Percentiles rank a stretch among this genome's conserved stretches.
These are phyloP conservation scores for Aegilops bicornis DNA, from an alignment of 176 grass and related monocot genomes.

Conservation along the genomic window DNA sequence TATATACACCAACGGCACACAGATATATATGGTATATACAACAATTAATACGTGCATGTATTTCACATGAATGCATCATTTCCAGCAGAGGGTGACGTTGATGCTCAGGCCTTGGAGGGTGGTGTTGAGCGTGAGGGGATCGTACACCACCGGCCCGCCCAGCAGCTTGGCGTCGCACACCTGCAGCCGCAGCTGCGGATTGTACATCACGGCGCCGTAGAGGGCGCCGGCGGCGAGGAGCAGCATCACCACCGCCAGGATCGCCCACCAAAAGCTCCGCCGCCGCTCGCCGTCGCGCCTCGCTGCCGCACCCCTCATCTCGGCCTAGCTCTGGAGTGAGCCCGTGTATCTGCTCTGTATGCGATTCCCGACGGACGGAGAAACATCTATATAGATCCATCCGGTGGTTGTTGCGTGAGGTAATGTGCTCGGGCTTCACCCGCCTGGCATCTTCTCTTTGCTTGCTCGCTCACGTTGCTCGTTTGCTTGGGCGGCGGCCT, in stretches of 20 bases:
- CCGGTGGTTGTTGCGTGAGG: no score
- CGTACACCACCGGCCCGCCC: not conserved
- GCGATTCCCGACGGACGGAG: not conserved
- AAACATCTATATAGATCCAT: no score
- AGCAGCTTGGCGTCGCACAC: not conserved
- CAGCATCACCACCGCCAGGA: not conserved
- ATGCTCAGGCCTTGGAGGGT: not conserved
- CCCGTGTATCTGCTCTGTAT: no score
- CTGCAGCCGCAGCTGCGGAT: not conserved
- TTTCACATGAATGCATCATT: not conserved
- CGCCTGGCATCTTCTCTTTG: not conserved
- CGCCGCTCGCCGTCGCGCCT: not conserved
- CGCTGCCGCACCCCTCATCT: not conserved
- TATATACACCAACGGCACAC: no score
- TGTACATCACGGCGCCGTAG: not conserved
- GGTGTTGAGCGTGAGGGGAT: not conserved
- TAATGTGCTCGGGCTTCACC: not conserved
- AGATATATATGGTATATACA: no score
- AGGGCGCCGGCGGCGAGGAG: not conserved
- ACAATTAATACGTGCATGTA: no score
- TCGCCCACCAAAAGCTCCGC: not conserved
- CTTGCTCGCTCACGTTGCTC: no score
- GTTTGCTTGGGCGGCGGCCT: not conserved
- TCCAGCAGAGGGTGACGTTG: constrained; percentile 11
- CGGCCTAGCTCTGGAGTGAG: not conserved